Percentiles rank a stretch among this genome's conserved stretches.
Conservation (phyloP, 2,329 filamentous ascomycete species). For the Dactylellina drechsleri region DNA sequence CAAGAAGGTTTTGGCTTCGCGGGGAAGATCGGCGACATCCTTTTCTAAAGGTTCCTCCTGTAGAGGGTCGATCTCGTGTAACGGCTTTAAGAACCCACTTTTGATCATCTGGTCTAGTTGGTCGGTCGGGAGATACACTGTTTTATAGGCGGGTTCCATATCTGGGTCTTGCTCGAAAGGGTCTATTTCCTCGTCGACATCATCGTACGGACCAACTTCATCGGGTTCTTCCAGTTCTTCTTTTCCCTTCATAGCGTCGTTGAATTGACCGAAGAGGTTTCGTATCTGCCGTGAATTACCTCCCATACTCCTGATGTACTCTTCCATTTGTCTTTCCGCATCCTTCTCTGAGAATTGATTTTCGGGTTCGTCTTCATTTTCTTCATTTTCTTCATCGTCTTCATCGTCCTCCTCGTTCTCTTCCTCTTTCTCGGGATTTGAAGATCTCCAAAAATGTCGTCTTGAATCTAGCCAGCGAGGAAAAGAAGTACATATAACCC, state of each 20-base stretch:
- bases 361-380: constrained; percentile 22
- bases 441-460: constrained; percentile 26
- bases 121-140: constrained; percentile 39
- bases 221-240: constrained; percentile 9
- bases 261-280: constrained; percentile 36
- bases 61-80: constrained; percentile 40
- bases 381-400: constrained; percentile 22
- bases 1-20: constrained; percentile 20
- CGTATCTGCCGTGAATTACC: constrained; percentile 39
- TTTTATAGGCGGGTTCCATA: constrained; percentile 46
- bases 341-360: constrained; percentile 21
- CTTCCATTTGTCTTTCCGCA: constrained; percentile 23
- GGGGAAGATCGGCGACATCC: constrained; percentile 15
- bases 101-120: constrained; percentile 47
- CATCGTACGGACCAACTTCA: constrained; percentile 30
- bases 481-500: background rate
- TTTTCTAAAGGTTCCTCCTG: constrained; percentile 21
- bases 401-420: constrained; percentile 31
- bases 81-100: constrained; percentile 41
- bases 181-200: constrained; percentile 52
- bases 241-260: constrained; percentile 36
- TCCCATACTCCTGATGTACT: constrained; percentile 34
- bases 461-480: background rate
- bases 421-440: constrained; percentile 11
- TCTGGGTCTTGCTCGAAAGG: constrained; percentile 42